phyloP scores from a whole-genome alignment of 257 asterid species.

The Voacanga thouarsii region DNA sequence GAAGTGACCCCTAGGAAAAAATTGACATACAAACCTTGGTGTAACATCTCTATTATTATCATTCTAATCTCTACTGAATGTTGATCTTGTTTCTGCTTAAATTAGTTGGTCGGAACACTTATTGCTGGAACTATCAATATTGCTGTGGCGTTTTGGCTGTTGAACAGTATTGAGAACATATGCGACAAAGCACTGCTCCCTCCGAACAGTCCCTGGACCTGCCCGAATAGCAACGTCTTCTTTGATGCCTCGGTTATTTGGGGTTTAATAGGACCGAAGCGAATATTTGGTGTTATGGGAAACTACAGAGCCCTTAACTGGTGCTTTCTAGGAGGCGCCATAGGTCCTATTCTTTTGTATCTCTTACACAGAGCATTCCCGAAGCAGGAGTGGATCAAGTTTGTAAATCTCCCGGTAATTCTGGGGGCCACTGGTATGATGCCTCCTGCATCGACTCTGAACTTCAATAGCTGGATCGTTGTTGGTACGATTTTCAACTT shows the following conservation, averaged over 20 bases:
- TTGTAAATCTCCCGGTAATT: constrained; percentile 60
- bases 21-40: too few species aligned
- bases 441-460: constrained; percentile 69
- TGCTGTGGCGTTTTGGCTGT: constrained; percentile 59
- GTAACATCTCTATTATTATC: too few species aligned
- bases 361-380: constrained; percentile 46
- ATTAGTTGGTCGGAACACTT: constrained; percentile 55
- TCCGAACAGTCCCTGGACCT: constrained; percentile 64
- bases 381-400: constrained; percentile 45
- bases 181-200: constrained; percentile 57
- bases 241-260: constrained; percentile 75
- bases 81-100: not conserved
- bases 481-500: constrained; percentile 52
- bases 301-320: constrained; percentile 59
- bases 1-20: too few species aligned
- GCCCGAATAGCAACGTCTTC: constrained; percentile 54
- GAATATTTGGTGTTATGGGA: constrained; percentile 54
- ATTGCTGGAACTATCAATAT: constrained; percentile 63
- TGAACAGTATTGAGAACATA: constrained; percentile 43
- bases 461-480: constrained; percentile 64
- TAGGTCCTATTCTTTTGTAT: constrained; percentile 55
- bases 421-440: constrained; percentile 49
- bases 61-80: too few species aligned
- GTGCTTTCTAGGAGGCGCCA: constrained; percentile 55
- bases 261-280: constrained; percentile 70